phyloP scores from a whole-genome alignment of 129 eudicot species.

The Helianthus tuberosus region DNA sequence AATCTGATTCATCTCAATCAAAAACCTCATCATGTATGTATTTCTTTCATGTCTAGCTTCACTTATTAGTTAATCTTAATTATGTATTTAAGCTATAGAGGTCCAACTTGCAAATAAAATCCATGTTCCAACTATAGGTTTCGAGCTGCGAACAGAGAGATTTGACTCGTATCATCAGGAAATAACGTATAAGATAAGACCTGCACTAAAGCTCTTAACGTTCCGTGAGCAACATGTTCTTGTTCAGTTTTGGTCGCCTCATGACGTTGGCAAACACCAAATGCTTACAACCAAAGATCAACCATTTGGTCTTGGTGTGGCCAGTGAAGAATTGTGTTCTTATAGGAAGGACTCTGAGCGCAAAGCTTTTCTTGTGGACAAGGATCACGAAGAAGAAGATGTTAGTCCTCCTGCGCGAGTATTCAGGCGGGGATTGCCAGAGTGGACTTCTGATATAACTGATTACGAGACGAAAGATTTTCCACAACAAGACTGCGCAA shows the following conservation, averaged over 20 bases:
- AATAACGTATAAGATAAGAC: neutral
- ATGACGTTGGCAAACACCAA: neutral
- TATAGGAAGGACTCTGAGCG: too few relatives aligned
- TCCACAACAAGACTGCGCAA: neutral
- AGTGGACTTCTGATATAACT: too few relatives aligned
- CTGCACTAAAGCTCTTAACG: neutral
- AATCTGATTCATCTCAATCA: constrained; percentile 7
- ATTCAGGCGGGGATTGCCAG: too few relatives aligned
- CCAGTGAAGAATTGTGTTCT: too few relatives aligned
- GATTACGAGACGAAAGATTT: too few relatives aligned
- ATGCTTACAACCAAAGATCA: neutral
- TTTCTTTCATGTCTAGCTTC: neutral
- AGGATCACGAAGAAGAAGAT: too few relatives aligned
- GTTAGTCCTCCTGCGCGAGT: too few relatives aligned
- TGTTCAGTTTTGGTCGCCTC: constrained; percentile 1
- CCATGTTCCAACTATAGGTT: neutral
- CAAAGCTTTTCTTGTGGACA: too few relatives aligned
- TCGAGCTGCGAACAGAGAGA: neutral
- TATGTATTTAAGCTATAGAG: too few relatives aligned
- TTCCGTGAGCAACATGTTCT: neutral
- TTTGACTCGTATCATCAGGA: neutral
- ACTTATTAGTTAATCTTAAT: too few relatives aligned
- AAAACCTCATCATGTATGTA: neutral
- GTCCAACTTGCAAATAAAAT: too few relatives aligned
- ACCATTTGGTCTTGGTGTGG: neutral